Conservation (phyloP, 2,329 filamentous ascomycete genomes). For the Cercospora sp. region DNA sequence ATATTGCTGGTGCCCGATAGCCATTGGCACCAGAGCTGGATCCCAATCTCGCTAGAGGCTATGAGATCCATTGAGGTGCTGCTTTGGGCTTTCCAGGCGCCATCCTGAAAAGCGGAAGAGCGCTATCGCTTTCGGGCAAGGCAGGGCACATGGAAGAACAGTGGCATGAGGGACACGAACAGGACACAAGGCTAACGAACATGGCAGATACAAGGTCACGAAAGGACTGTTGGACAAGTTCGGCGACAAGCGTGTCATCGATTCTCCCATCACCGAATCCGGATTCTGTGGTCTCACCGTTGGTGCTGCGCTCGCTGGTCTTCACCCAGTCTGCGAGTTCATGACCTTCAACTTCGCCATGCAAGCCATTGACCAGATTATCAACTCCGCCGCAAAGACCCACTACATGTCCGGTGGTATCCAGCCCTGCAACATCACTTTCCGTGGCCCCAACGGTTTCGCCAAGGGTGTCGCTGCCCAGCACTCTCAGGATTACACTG, state of each 20-base stretch:
- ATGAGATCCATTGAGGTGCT: neutral
- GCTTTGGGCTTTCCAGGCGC: neutral
- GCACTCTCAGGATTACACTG: slow-evolving; percentile 98
- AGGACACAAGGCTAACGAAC: slow-evolving; percentile 42
- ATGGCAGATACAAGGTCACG: slow-evolving; percentile 86
- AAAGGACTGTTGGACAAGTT: slow-evolving; percentile 97
- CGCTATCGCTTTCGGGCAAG: neutral
- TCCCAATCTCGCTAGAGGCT: neutral
- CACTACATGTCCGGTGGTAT: slow-evolving; percentile 99
- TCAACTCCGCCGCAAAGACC: slow-evolving; percentile 98
- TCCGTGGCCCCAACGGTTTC: slow-evolving; percentile 98
- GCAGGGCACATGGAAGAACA: neutral
- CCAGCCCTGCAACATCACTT: slow-evolving; percentile 99
- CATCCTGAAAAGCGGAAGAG: neutral
- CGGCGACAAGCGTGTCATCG: slow-evolving; percentile 94
- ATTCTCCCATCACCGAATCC: slow-evolving; percentile 96
- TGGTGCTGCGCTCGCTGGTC: slow-evolving; percentile 88
- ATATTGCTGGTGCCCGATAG: neutral
- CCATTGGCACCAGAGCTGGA: neutral
- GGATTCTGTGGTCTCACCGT: slow-evolving; percentile 93
- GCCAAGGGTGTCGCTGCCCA: slow-evolving; percentile 92
- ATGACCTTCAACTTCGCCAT: slow-evolving; percentile 99
- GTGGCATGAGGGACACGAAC: neutral
- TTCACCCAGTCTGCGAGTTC: slow-evolving; percentile 97
- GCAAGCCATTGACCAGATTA: slow-evolving; percentile 99